Evolutionary conservation across 2,329 filamentous ascomycete genomes (phyloP), one percentile per base, ranked within the genome.

Genomic region (Fusarium proliferatum): DNA sequence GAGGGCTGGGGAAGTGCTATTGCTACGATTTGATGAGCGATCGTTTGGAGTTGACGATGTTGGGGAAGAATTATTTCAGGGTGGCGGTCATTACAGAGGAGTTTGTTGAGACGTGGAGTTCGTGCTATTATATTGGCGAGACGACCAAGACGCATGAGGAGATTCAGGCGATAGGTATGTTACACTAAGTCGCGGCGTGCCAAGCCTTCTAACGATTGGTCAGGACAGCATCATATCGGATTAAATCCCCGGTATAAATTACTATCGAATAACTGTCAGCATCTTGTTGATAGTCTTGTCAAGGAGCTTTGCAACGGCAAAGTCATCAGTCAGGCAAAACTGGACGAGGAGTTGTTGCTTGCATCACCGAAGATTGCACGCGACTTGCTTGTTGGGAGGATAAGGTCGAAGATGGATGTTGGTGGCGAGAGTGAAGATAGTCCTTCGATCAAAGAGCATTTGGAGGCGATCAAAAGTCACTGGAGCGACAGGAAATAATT

Each of bases 1-100:
- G 76, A 13, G 73, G 67, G 7, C 62, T 78, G 3, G 73, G 64
- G 2, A 55, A 64, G 2, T 73, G 68, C 30, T 78, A 76, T 36
- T 78, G 74, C 51, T 78, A 78, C 17, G 76, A 78, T 49, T 56
- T 78, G 16, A 78, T 78, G 76, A 78, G 76, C 11, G 76, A 78
- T 46, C 69, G 76, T 6, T 9, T 78, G 26, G 76, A 78, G 46
- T 61, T 78, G 34, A 73, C 63, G 4, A 71, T 68, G 19, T 8
- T 78, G 42, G 76, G 76, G 2, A 78, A 65, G 51, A 78, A 78
- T 5, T 78, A 78, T 13, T 78, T 78, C 19, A 71, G 76, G 3
- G 71, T 77, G 8, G 56, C 63, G 0, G 51, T 69, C 9, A 75
- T 78, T 3, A 75, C 71, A 2, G 23, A 71, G 1, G 76, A 75